A percentile compares a stretch with the other conserved stretches of the same genome.
Conservation (phyloP, 345 rosid genomes). For the Eucalyptus leucophloia region DNA sequence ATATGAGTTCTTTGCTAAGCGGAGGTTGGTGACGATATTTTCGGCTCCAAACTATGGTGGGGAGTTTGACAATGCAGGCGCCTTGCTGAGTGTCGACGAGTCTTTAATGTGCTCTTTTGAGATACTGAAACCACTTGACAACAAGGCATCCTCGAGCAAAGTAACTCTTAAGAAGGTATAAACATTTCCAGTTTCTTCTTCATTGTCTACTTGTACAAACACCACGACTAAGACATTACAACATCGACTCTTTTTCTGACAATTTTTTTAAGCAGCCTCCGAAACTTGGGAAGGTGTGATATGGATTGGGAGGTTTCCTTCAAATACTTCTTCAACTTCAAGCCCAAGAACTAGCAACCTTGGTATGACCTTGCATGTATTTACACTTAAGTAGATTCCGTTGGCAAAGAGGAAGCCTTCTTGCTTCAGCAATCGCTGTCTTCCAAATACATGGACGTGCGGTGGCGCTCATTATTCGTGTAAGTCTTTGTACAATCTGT, state of each 20-base stretch:
- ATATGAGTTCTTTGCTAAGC: slow-evolving; percentile 86
- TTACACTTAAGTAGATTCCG: background rate
- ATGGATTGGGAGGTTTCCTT: background rate
- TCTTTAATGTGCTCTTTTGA: slow-evolving; percentile 81
- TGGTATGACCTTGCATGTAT: background rate
- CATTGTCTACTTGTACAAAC: background rate
- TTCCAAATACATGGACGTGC: background rate
- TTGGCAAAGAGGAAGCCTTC: background rate
- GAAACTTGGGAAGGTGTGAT: slow-evolving; percentile 17
- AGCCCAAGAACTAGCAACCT: background rate
- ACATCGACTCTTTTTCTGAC: background rate
- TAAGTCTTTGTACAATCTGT: background rate
- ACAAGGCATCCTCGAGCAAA: slow-evolving; percentile 22
- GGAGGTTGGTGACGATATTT: slow-evolving; percentile 84
- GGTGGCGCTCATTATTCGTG: background rate
- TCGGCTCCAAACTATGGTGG: slow-evolving; percentile 99
- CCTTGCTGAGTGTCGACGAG: slow-evolving; percentile 70
- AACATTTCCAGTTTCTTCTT: background rate
- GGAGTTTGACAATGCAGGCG: slow-evolving; percentile 97
- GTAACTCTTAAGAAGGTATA: slow-evolving; percentile 63
- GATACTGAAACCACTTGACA: slow-evolving; percentile 62
- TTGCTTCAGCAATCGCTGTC: background rate
- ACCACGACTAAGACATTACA: background rate
- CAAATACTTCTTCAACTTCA: background rate
- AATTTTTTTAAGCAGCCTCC: slow-evolving; percentile 23